Base-by-base conservation (phyloP, 2,329 filamentous ascomycete genomes). In the Colletotrichum caudatum region DNA sequence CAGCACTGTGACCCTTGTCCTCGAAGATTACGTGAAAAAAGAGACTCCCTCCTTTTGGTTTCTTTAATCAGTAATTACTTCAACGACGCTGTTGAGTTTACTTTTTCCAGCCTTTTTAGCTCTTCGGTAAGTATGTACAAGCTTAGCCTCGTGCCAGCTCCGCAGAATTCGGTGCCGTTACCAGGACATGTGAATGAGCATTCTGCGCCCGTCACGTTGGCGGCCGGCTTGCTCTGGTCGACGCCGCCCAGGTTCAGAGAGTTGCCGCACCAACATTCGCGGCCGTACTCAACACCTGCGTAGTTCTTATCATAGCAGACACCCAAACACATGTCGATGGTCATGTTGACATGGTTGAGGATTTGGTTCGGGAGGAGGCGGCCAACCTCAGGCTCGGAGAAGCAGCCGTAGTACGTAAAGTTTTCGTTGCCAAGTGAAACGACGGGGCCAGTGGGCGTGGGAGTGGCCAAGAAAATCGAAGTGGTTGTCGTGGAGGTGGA, bases 391-490 rank as follows among this genome's bases (percentile, higher is more conserved):
- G 81, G 81, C 64, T 83, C 81, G 0, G 74, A 72, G 0, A 80
- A 77, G 50, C 81, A 83, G 1, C 77, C 78, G 64, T 82, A 81
- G 66, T 78, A 82, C 1, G 80, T 81, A 23, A 81, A 83, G 74
- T 82, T 81, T 50, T 74, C 76, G 67, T 82, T 81, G 1, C 81
- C 81, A 0, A 70, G 70, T 37, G 75, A 78, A 12, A 81, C 76
- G n/a, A 77, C 64, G 0, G 81, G 80, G 0, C 64, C 75, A 1
- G 78, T 78, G 2, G 76, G 68, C 0, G 74, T 74, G 7, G 78
- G 72, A 26, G 56, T 53, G 0, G 76, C 73, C 12, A 68, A 58
- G 2, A 62, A 64, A 9, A 58, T 37, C 7, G 50, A 63, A 12
- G 60, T 37, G 12, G 63, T 53, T 35, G 46, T 59, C 9, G 35